phyloP scores from a whole-genome alignment of 768 basidiomycete genomes.

The Lentinula aciculospora region DNA sequence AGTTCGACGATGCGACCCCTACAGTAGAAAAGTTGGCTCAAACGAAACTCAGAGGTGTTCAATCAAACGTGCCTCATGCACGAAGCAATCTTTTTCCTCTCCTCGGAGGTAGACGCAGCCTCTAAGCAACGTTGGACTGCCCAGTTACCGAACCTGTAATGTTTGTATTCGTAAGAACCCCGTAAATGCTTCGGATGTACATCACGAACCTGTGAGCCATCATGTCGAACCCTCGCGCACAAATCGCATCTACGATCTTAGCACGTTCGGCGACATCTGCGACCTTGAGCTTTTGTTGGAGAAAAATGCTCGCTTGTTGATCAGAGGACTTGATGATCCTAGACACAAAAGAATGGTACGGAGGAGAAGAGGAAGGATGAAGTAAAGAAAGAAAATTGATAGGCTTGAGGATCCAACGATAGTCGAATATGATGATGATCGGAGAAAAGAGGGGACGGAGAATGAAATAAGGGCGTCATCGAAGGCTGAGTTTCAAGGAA shows the following conservation, averaged over 20 bases:
- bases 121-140: constrained; percentile 86
- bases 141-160: constrained; percentile 82
- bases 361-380: constrained; percentile 81
- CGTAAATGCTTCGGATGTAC: background rate
- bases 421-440: constrained; percentile 4
- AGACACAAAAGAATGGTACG: constrained; percentile 74
- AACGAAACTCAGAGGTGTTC: background rate
- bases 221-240: constrained; percentile 82
- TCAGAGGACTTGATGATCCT: constrained; percentile 88
- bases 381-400: constrained; percentile 86
- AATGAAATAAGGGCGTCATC: too few species aligned
- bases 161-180: constrained; percentile 7
- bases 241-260: constrained; percentile 86
- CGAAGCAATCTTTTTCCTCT: constrained; percentile 73
- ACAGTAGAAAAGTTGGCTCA: background rate
- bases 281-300: constrained; percentile 87
- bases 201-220: constrained; percentile 68
- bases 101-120: constrained; percentile 67
- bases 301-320: constrained; percentile 86
- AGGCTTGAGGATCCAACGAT: constrained; percentile 41
- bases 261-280: constrained; percentile 71
- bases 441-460: constrained; percentile 13
- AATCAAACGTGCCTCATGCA: constrained; percentile 67
- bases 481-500: background rate
- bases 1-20: constrained; percentile 84